Base-by-base conservation (phyloP, 768 basidiomycete species). In the Mycena vitilis region DNA sequence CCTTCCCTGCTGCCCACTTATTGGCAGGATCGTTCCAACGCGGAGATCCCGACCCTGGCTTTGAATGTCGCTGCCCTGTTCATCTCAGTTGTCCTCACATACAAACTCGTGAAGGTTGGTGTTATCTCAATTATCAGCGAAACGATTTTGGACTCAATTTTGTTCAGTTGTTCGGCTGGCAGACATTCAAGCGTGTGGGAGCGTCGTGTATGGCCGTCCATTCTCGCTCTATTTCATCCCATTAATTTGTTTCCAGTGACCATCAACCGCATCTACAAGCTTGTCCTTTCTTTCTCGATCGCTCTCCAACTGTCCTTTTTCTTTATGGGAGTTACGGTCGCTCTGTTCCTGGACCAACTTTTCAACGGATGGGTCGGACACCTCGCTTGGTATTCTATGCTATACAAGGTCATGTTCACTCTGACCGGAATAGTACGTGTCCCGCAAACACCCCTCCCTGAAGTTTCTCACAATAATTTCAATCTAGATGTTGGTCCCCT, bases 131-230 rank as follows among this genome's bases (percentile, higher is more conserved):
- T 36, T 71, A 49, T 15, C 38, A 45, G 42, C 4, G 36, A 40
- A 5, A 38, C 23, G 25, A 12, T 36, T 53, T 34, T 42, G 36
- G 9, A 18, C 34, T 40, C 5, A 37, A 56, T 23, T 42, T 54
- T 57, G 45, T 63, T 48, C 44, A 92, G 91, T 74, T 84, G 18
- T 95, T 92, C 76, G 91, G 93, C 51, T 95, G 93, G 93, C 91
- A 93, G 78, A 95, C 93, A 0, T 95, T 94, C 85, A 93, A 93
- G 78, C 91, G 92, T 64, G 88, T 94, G 59, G 93, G 93, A 44
- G 92, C 93, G 13, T 92, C 89, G 8, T 79, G 71, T 68, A 54
- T 10, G 70, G 58, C 53, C n/a, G 5, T 30, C 13, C 38, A 53
- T 58, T 40, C 7, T 25, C 3, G n/a, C 11, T 53, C 6, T 40